Evolutionary conservation across 2,329 filamentous ascomycete species (phyloP).

Genomic region (Trichoderma polysporum): DNA sequence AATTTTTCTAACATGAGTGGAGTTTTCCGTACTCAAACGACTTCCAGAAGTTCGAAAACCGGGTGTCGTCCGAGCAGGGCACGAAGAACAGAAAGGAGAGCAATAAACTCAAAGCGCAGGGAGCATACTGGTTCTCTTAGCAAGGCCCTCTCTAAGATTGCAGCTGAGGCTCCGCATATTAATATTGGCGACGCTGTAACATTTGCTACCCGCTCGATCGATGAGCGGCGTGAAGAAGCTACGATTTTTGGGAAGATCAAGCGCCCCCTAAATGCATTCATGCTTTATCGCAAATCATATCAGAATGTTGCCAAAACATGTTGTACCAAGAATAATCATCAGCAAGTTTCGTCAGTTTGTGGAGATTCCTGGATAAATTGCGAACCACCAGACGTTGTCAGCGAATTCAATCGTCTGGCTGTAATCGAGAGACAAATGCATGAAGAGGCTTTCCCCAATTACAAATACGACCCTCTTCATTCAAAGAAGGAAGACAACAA

Average conservation of each 20-base stretch:
- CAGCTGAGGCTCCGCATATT: conserved; percentile 59
- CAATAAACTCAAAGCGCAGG: conserved; percentile 36
- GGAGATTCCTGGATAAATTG: conserved; percentile 77
- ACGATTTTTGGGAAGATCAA: conserved; percentile 77
- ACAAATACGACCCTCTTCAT: conserved; percentile 91
- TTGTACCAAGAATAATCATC: conserved; percentile 86
- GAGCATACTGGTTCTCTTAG: conserved; percentile 5
- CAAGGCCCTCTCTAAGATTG: conserved; percentile 69
- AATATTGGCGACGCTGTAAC: conserved; percentile 74
- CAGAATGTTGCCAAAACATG: conserved; percentile 81
- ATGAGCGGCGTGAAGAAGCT: conserved; percentile 63
- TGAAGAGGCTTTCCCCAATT: conserved; percentile 78
- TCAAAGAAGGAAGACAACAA: conserved; percentile 37
- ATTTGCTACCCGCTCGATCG: conserved; percentile 71
- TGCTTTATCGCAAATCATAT: conserved; percentile 93
- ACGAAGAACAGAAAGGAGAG: conserved; percentile 28
- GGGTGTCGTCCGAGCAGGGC: background rate
- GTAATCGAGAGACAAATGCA: conserved; percentile 82
- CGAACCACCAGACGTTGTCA: conserved; percentile 70
- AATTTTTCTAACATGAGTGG: background rate
- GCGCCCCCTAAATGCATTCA: conserved; percentile 96
- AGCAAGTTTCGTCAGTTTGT: conserved; percentile 84
- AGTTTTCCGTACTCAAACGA: background rate
- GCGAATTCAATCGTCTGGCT: conserved; percentile 76
- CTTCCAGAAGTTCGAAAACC: background rate